These are phyloP conservation scores for Pterulicium gracile DNA, from an alignment of 1,284 basidiomycete species.

Conservation along the genomic window DNA sequence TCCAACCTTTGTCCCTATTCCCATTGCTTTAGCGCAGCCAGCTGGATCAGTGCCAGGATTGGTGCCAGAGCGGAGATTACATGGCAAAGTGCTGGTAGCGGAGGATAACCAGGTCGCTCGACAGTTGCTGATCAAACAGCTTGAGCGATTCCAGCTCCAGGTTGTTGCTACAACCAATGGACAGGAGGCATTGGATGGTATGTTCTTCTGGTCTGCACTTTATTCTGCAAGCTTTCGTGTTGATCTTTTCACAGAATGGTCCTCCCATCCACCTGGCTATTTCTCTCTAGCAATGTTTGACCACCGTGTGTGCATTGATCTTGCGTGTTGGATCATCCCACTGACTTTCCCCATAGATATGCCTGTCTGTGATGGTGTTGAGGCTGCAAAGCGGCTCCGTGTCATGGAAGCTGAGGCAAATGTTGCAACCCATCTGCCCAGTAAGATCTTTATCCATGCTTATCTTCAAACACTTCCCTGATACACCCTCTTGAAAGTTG, in stretches of 20 bases:
- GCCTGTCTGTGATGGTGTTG: conserved; percentile 66
- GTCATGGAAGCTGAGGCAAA: conserved; percentile 47
- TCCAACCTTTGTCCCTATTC: conserved; percentile 19
- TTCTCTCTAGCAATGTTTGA: conserved; percentile 63
- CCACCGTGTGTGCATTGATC: conserved; percentile 41
- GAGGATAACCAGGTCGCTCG: conserved; percentile 22
- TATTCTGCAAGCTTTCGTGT: neutral
- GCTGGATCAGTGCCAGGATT: conserved; percentile 8
- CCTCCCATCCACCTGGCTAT: conserved; percentile 51
- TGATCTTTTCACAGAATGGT: conserved; percentile 39
- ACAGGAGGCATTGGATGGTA: conserved; percentile 51
- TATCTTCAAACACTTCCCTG: too few relatives aligned
- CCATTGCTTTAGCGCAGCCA: neutral
- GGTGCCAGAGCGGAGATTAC: conserved; percentile 39
- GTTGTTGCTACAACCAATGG: conserved; percentile 56
- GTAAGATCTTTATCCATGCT: conserved; percentile 27
- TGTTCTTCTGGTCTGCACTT: neutral
- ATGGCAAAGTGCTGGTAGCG: conserved; percentile 56
- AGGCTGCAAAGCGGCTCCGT: conserved; percentile 54
- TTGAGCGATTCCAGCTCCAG: conserved; percentile 46
- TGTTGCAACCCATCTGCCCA: conserved; percentile 36
- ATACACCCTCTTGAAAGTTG: conserved; percentile 31
- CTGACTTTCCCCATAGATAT: conserved; percentile 35
- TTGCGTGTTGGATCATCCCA: neutral
- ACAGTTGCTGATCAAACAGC: conserved; percentile 48